phyloP scores from a whole-genome alignment of 805 yeast species.

The Hanseniaspora opuntiae region DNA sequence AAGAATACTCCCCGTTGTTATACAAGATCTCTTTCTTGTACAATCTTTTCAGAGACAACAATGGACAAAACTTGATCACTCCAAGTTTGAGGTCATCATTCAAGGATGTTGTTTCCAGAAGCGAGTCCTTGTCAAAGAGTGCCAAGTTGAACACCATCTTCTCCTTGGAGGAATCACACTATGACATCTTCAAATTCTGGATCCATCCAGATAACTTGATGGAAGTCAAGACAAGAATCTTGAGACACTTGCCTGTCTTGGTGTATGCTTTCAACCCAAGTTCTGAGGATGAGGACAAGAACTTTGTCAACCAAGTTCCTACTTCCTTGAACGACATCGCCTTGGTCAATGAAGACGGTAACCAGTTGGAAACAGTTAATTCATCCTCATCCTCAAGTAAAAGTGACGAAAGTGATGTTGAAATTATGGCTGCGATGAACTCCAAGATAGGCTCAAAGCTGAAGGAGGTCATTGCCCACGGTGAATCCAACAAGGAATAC shows the following conservation, averaged over 20 bases:
- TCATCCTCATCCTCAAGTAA: background rate
- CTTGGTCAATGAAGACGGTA: background rate
- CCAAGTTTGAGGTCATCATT: slow-evolving; percentile 18
- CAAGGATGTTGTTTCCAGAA: slow-evolving; percentile 20
- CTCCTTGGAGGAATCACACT: slow-evolving; percentile 25
- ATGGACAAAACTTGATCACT: slow-evolving; percentile 29
- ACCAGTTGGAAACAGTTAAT: background rate
- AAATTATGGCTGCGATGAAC: slow-evolving; percentile 9
- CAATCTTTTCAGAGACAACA: slow-evolving; percentile 60
- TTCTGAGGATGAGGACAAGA: slow-evolving; percentile 21
- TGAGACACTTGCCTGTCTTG: slow-evolving; percentile 84
- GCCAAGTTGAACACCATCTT: slow-evolving; percentile 24
- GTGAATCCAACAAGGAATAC: slow-evolving; percentile 26
- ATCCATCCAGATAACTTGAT: slow-evolving; percentile 89
- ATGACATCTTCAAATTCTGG: slow-evolving; percentile 81
- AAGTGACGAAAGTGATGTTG: slow-evolving; percentile 16
- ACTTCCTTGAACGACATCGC: slow-evolving; percentile 17
- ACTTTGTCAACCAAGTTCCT: slow-evolving; percentile 21
- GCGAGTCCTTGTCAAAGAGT: slow-evolving; percentile 28
- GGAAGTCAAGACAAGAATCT: slow-evolving; percentile 93
- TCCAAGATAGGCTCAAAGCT: slow-evolving; percentile 26
- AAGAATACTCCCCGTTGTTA: slow-evolving; percentile 83
- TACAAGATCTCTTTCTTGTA: slow-evolving; percentile 71
- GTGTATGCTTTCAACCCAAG: slow-evolving; percentile 41
- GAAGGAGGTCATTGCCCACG: slow-evolving; percentile 14